phyloP scores from a whole-genome alignment of 208 protist species.

The Crithidia acanthocephali region DNA sequence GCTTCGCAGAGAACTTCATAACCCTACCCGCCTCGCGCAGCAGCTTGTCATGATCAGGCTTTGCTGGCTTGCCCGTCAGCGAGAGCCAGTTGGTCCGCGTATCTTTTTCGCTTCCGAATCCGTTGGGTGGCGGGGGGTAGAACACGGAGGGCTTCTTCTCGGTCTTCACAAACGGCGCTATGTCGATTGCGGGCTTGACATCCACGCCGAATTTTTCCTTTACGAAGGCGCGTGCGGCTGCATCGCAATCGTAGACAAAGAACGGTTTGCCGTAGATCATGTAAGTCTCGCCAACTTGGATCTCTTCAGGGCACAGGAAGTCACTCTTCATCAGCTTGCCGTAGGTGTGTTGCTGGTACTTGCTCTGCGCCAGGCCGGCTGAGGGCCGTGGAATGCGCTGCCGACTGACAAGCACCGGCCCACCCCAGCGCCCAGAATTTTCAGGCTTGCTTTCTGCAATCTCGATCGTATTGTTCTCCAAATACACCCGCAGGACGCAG shows the following conservation, averaged over 20 bases:
- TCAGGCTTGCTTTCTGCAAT: conserved; percentile 68
- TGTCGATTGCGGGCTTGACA: conserved; percentile 60
- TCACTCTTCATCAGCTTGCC: conserved; percentile 87
- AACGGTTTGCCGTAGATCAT: conserved; percentile 84
- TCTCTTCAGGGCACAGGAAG: conserved; percentile 77
- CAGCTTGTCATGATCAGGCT: conserved; percentile 67
- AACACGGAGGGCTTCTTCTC: conserved; percentile 59
- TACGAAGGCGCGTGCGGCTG: conserved; percentile 73
- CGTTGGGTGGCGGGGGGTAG: conserved; percentile 90
- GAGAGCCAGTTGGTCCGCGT: conserved; percentile 77
- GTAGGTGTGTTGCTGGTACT: conserved; percentile 88
- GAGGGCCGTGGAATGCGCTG: conserved; percentile 68
- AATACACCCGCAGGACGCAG: conserved; percentile 73
- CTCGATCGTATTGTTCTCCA: conserved; percentile 85
- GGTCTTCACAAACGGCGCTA: conserved; percentile 55
- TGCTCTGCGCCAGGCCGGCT: conserved; percentile 48
- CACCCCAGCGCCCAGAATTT: conserved; percentile 76
- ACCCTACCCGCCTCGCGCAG: conserved; percentile 78
- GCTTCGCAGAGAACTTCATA: conserved; percentile 80
- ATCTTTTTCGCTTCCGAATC: conserved; percentile 90
- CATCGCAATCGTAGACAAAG: conserved; percentile 85
- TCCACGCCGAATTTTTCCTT: conserved; percentile 59
- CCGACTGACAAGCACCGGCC: conserved; percentile 70
- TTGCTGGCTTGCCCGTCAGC: conserved; percentile 75
- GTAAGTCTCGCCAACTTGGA: conserved; percentile 86